Conservation (phyloP, 352 stramenopile species). For the Phytopythium delawarense region DNA sequence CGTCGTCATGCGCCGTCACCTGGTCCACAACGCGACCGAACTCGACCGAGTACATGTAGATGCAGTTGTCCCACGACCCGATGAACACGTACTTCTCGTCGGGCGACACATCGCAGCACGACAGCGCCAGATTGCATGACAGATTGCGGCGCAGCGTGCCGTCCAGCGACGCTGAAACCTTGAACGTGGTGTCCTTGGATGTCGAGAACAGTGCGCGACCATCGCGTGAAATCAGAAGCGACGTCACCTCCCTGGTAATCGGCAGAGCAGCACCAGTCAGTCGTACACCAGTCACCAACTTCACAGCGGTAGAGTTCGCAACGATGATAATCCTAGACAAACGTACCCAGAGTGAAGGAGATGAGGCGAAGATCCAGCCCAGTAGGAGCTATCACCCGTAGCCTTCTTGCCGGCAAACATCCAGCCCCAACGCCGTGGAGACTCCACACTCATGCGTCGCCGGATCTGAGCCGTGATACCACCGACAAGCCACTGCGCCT, state of each 20-base stretch:
- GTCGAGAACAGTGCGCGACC: slow-evolving; percentile 66
- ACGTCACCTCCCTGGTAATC: slow-evolving; percentile 59
- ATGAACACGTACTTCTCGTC: slow-evolving; percentile 86
- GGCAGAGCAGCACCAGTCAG: not conserved
- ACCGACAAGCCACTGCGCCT: slow-evolving; percentile 70
- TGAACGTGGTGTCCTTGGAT: slow-evolving; percentile 72
- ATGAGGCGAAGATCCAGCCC: slow-evolving; percentile 59
- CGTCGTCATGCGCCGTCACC: slow-evolving; percentile 75
- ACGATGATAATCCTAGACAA: not conserved
- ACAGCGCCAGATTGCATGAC: slow-evolving; percentile 75
- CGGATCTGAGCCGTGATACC: slow-evolving; percentile 73
- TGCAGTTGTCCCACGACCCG: slow-evolving; percentile 75
- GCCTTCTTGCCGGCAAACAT: slow-evolving; percentile 41
- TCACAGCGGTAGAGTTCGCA: not conserved
- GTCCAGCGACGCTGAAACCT: slow-evolving; percentile 65
- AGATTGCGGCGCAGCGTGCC: slow-evolving; percentile 60
- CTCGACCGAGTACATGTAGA: slow-evolving; percentile 89
- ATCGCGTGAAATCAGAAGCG: slow-evolving; percentile 55
- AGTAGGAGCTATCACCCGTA: slow-evolving; percentile 39
- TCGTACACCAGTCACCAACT: not conserved
- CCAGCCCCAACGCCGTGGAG: slow-evolving; percentile 68
- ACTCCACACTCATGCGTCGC: slow-evolving; percentile 68
- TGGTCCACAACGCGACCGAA: slow-evolving; percentile 77
- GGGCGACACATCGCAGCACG: slow-evolving; percentile 69
- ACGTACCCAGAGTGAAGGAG: slow-evolving; percentile 69